Base-by-base conservation (phyloP, 352 stramenopile genomes). In the Aphanomyces astaci region DNA sequence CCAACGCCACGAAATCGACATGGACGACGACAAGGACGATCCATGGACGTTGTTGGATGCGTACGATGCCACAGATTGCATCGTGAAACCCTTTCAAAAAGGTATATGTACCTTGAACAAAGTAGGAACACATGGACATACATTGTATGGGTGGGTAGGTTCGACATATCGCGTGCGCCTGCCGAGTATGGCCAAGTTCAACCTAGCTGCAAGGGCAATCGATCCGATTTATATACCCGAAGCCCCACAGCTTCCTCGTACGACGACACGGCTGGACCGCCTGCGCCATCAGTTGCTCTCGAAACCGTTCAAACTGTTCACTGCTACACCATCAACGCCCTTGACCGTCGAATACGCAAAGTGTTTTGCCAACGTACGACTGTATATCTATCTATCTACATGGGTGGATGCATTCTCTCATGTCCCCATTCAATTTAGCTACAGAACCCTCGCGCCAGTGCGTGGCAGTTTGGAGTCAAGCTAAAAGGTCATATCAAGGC, bases 31-130 rank as follows among this genome's bases (percentile, higher is more conserved):
- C n/a, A 11, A 76, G 80, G 31, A 79, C 80, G 82, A 94, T 40
- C 83, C 83, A 25, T 94, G 86, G 86, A 66, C 70, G 0, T 73
- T 81, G 10, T 63, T 94, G 7, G 86, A 94, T 59, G 78, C 86
- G 17, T 94, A 92, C 56, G 86, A 94, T 59, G 82, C 86, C 1
- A 91, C 73, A 54, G 74, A 78, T 5, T 79, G 81, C 11, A 82
- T 80, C 7, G 77, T 82, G 7, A 74, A 78, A 2, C 80, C 84
- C n/a, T 92, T 92, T 72, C 75, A 76, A 45, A 92, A 94, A 66
- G 86, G 84, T 59, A 57, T 0, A 11, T 24, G 22, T 55, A 43
- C 36, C 36, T 43, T 43, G 7, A 7, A 43, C n/a, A n/a, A n/a
- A n/a, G n/a, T n/a, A n/a, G n/a, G n/a, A n/a, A n/a, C n/a, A n/a